phyloP scores from a whole-genome alignment of 2,329 filamentous ascomycete genomes.

The Domatiomyces globalis region DNA sequence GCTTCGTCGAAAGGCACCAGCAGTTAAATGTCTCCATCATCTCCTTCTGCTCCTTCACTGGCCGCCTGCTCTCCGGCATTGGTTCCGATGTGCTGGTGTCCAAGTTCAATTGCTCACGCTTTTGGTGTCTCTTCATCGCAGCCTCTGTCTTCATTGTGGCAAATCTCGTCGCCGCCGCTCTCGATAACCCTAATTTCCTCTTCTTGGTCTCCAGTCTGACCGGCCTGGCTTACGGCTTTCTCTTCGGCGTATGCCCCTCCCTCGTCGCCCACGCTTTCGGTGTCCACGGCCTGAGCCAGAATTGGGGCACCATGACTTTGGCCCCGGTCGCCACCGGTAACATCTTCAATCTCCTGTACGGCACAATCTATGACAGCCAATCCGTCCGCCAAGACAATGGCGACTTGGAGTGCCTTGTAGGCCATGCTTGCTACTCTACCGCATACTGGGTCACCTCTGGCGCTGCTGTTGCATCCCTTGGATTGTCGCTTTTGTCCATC shows the following conservation, averaged over 20 bases:
- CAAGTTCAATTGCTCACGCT: slow-evolving; percentile 60
- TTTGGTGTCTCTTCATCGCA: slow-evolving; percentile 79
- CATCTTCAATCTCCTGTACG: slow-evolving; percentile 85
- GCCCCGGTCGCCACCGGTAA: slow-evolving; percentile 79
- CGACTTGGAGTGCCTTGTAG: slow-evolving; percentile 60
- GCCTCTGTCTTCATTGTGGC: slow-evolving; percentile 63
- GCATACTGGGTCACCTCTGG: slow-evolving; percentile 61
- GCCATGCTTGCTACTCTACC: slow-evolving; percentile 62
- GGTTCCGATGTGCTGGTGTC: slow-evolving; percentile 86
- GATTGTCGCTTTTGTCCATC: background rate
- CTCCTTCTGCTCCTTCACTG: slow-evolving; percentile 75
- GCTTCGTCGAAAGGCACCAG: slow-evolving; percentile 67
- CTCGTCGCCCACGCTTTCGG: slow-evolving; percentile 84
- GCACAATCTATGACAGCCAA: slow-evolving; percentile 66
- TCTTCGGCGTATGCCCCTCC: slow-evolving; percentile 88
- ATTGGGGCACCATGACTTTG: slow-evolving; percentile 92
- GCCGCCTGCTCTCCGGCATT: slow-evolving; percentile 67
- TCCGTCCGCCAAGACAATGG: slow-evolving; percentile 52
- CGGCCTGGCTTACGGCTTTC: slow-evolving; percentile 78
- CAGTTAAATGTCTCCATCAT: slow-evolving; percentile 87
- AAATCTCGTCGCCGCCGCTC: slow-evolving; percentile 60
- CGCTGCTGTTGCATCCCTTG: slow-evolving; percentile 6
- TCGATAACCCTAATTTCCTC: slow-evolving; percentile 64
- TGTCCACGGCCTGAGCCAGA: slow-evolving; percentile 74
- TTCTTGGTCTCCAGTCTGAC: slow-evolving; percentile 68